phyloP scores from a whole-genome alignment of 192 early-diverging fungal species.

The Phlyctochytrium arcticum region DNA sequence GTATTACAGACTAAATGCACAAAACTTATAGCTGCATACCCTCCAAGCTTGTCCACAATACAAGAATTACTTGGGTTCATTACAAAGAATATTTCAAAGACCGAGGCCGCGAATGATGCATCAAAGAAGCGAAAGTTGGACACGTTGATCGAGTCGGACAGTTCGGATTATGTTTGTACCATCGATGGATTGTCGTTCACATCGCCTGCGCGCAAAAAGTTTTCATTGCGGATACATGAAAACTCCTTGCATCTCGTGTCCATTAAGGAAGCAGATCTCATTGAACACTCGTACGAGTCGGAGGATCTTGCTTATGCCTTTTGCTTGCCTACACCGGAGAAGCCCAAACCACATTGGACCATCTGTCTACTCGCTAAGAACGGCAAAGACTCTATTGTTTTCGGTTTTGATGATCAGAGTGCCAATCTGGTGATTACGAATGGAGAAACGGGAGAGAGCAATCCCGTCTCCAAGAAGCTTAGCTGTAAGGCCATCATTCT shows the following conservation, averaged over 20 bases:
- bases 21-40: too few species aligned
- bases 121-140: constrained; percentile 12
- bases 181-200: constrained; percentile 3
- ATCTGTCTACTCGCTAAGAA: constrained; percentile 2
- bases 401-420: constrained; percentile 13
- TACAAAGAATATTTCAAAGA: too few species aligned
- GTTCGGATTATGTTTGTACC: background rate
- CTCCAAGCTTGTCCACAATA: too few species aligned
- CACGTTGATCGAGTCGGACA: background rate
- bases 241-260: background rate
- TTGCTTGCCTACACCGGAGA: constrained; percentile 7
- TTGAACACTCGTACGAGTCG: background rate
- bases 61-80: too few species aligned
- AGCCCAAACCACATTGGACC: constrained; percentile 5
- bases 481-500: background rate
- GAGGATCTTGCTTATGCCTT: background rate
- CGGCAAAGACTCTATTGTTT: constrained; percentile 1
- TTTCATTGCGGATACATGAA: constrained; percentile 1
- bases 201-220: constrained; percentile 5
- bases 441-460: constrained; percentile 12
- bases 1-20: too few species aligned
- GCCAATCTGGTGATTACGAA: background rate
- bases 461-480: background rate
- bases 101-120: too few species aligned
- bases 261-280: background rate